Percentiles rank a stretch among this genome's conserved stretches.
Conservation (phyloP, 768 basidiomycete species). For the Sporobolomyces phaffii region DNA sequence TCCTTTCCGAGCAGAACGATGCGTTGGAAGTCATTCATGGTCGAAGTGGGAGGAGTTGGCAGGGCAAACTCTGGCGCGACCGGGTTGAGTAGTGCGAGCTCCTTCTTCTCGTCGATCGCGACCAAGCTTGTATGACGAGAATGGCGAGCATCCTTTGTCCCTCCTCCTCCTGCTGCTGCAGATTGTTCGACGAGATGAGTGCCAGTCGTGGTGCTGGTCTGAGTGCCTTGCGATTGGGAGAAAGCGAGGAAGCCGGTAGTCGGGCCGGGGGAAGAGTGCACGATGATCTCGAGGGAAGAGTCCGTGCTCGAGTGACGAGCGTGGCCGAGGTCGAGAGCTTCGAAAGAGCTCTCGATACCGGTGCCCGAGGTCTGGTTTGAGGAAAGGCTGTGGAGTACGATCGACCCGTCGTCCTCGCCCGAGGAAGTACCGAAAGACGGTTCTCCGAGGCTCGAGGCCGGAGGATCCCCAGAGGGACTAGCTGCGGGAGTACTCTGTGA, state of each 20-base stretch:
- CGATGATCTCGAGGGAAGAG: slow-evolving; percentile 23
- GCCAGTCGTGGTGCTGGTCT: neutral
- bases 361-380: neutral
- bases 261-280: neutral
- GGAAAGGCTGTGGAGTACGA: neutral
- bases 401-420: neutral
- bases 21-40: neutral
- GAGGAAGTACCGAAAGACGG: neutral
- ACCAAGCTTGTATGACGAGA: neutral
- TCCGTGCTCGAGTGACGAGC: neutral
- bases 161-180: neutral
- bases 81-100: slow-evolving; percentile 15
- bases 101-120: neutral
- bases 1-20: slow-evolving; percentile 19
- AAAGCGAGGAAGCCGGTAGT: neutral
- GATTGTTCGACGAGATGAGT: neutral
- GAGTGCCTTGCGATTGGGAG: neutral
- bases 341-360: slow-evolving; percentile 12
- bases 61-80: slow-evolving; percentile 2
- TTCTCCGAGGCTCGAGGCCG: neutral
- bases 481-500: slow-evolving; percentile 1
- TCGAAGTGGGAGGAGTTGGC: neutral
- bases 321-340: neutral
- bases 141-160: neutral
- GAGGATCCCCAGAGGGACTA: too few species aligned